Evolutionary conservation across 2,329 filamentous ascomycete genomes (phyloP), one percentile per base, ranked within the genome.

Genomic region (Penicillium oxalicum): DNA sequence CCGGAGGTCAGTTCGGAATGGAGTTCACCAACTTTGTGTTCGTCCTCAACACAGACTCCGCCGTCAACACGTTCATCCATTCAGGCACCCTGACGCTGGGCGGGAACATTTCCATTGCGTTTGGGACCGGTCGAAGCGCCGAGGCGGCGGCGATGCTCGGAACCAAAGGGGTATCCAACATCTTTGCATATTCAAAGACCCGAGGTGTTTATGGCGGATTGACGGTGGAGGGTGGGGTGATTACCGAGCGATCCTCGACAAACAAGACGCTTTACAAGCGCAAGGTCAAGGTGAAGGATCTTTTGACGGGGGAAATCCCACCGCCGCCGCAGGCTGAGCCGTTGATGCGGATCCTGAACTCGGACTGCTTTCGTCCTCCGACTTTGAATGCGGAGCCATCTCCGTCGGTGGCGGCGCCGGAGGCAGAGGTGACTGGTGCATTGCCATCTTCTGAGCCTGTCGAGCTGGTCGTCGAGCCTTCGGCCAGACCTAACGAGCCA

Each of bases 101-200:
- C 55, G 91, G 91, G 56, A 97, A 97, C 66, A 88, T 96, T 12
- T 95, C 88, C 1, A 84, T 97, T 59, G 93, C 93, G 11, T 90
- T 91, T 4, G 93, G 93, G 0, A 91, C 91, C 0, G 93, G 93
- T 38, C 81, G 93, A 58, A 97, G 95, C 69, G 91, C 91, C 37
- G 93, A 98, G 70, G 89, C 91, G 9, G 90, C 90, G 29, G 91
- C 90, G 51, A 90, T 90, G 9, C 90, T 91, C 4, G 95, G 88
- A 55, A 74, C 91, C 55, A 90, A 83, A 74, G 84, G 88, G 52
- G 83, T 95, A 2, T 86, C 90, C 0, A 90, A 87, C 43, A 86
- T 97, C 45, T 97, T 96, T 75, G 87, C 87, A 61, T 98, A 97
- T 76, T 91, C 86, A 68, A 96, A 95, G 74, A 97, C 91, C 7